These are phyloP conservation scores for Pythium grandisporangium DNA, from an alignment of 352 stramenopile genomes.

Conservation along the genomic window DNA sequence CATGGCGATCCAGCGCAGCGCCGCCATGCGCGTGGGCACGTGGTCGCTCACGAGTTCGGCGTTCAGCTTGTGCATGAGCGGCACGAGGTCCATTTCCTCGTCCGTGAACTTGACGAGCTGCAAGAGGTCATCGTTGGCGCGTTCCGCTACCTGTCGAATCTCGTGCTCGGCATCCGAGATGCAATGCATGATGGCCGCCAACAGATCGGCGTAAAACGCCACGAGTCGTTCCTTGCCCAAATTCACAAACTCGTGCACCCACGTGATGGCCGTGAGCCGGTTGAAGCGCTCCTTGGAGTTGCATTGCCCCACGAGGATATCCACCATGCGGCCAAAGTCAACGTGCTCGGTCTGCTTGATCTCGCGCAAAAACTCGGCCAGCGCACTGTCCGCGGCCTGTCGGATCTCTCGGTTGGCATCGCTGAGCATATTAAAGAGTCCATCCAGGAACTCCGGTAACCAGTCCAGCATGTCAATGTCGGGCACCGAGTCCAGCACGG, in stretches of 20 bases:
- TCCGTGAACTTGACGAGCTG: constrained; percentile 91
- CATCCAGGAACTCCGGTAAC: constrained; percentile 96
- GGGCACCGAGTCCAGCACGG: constrained; percentile 96
- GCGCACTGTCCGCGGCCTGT: constrained; percentile 90
- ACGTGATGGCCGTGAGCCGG: constrained; percentile 96
- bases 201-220: constrained; percentile 92
- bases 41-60: constrained; percentile 92
- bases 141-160: constrained; percentile 93
- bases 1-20: constrained; percentile 97
- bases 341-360: constrained; percentile 95
- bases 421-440: constrained; percentile 99
- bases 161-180: constrained; percentile 96
- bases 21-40: constrained; percentile 95
- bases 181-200: constrained; percentile 96
- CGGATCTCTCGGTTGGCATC: constrained; percentile 98
- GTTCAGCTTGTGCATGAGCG: constrained; percentile 93
- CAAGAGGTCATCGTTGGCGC: constrained; percentile 95
- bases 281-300: constrained; percentile 96
- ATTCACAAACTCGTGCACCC: constrained; percentile 97
- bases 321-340: constrained; percentile 96
- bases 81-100: constrained; percentile 86
- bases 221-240: constrained; percentile 92
- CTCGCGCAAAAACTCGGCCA: constrained; percentile 94
- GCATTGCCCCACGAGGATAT: constrained; percentile 97
- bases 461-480: constrained; percentile 99